phyloP scores from a whole-genome alignment of 2,329 filamentous ascomycete genomes.

The Lachnellula occidentalis region DNA sequence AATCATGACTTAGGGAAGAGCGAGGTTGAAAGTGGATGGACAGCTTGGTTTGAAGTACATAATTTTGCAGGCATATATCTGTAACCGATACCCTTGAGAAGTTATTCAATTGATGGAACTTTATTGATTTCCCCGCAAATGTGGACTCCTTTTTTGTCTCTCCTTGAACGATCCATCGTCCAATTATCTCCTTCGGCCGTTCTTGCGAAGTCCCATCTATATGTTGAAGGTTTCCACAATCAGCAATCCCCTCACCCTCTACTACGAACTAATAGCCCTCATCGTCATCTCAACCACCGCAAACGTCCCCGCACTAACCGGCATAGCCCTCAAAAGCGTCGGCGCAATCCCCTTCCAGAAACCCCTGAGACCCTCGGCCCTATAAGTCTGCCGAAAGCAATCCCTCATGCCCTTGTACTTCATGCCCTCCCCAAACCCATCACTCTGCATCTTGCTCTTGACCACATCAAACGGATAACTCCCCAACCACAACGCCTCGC shows the following conservation, averaged over 20 bases:
- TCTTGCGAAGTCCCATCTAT: background rate
- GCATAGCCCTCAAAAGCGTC: conserved; percentile 90
- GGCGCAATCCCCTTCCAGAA: conserved; percentile 96
- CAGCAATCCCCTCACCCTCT: background rate
- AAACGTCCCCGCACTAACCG: conserved; percentile 96
- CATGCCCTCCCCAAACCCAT: conserved; percentile 72
- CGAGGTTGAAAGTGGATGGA: too few relatives aligned
- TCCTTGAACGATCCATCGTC: too few relatives aligned
- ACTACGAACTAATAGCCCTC: conserved; percentile 48
- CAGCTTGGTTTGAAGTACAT: too few relatives aligned
- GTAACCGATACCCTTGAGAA: too few relatives aligned
- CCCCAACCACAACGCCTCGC: conserved; percentile 86
- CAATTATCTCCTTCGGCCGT: background rate
- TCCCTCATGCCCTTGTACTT: conserved; percentile 79
- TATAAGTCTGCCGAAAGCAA: conserved; percentile 80
- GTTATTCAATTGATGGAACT: too few relatives aligned
- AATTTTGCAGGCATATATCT: too few relatives aligned
- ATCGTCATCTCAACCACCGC: conserved; percentile 69
- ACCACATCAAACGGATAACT: conserved; percentile 96
- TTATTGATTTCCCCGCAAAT: too few relatives aligned
- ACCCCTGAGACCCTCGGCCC: conserved; percentile 67
- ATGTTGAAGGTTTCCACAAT: background rate
- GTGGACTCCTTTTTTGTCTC: too few relatives aligned
- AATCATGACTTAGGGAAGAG: too few relatives aligned
- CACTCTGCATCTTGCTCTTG: conserved; percentile 99